Evolutionary conservation across 2,329 filamentous ascomycete genomes (phyloP), one percentile per base, ranked within the genome.

Genomic region (Fusarium armeniacum): DNA sequence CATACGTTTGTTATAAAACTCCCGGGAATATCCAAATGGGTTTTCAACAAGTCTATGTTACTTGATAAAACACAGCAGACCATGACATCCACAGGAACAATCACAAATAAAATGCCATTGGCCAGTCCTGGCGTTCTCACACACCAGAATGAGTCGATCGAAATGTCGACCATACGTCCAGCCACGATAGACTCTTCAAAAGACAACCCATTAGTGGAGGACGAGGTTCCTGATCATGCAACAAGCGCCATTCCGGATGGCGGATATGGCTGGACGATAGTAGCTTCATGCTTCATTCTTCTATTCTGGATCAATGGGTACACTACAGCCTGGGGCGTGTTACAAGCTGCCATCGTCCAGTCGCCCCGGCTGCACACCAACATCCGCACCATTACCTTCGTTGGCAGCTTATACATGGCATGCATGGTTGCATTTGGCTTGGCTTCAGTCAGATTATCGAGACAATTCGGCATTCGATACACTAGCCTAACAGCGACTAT

Each of bases 191-290:
- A 15, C 6, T 10, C 3, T 18, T 8, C 36, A 4, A 10, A 20
- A 15, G 12, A 22, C 9, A 12, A 3, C 4, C 28, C 7, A 1
- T 2, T n/a, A 1, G 46, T 28, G 2, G 61, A 63, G 4, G 35
- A 62, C 15, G 45, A 62, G 3, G 26, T 54, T 9, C 59, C 59
- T 5, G 44, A 64, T 4, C 44, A 58, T 4, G 61, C 61, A 3
- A 63, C 32, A 2, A 58, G 20, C 5, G 58, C 38, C 4, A 58
- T 64, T 35, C 62, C 62, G 0, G 55, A 66, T 28, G 63, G 62
- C 0, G 63, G 55, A 0, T 66, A 66, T 6, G 63, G 63, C 5
- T 66, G 63, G 62, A 55, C 47, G 2, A 50, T 66, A 16, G 44
- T 66, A 7, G 36, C 35, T 1, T 41, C 33, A 0, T 66, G 62